Evolutionary conservation across 306 rosid genomes (phyloP).

Genomic region (Delonix regia): DNA sequence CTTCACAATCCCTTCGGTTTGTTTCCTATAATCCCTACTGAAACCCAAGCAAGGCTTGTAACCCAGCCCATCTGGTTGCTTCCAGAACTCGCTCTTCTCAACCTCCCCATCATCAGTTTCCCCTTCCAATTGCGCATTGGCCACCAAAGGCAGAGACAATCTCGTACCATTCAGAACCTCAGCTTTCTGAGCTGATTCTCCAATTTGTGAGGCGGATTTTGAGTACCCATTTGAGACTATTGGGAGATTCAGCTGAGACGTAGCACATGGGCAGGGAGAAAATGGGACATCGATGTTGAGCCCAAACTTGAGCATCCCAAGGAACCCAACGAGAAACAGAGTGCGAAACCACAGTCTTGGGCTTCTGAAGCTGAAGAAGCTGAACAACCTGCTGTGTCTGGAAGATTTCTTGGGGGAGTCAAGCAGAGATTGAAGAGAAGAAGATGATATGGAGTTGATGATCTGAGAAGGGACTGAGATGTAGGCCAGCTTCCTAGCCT

Average conservation of each 20-base stretch:
- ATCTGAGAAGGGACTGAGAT: constrained; percentile 97
- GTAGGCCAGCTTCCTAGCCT: constrained; percentile 65
- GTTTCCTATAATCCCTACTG: constrained; percentile 58
- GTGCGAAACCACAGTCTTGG: constrained; percentile 59
- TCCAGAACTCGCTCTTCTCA: constrained; percentile 68
- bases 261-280: constrained; percentile 60
- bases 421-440: constrained; percentile 84
- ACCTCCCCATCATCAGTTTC: constrained; percentile 8
- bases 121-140: constrained; percentile 44
- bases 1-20: constrained; percentile 51
- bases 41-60: constrained; percentile 77
- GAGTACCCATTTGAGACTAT: constrained; percentile 37
- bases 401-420: constrained; percentile 84
- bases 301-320: constrained; percentile 69
- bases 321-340: constrained; percentile 60
- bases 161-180: constrained; percentile 17
- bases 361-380: constrained; percentile 46
- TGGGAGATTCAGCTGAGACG: constrained; percentile 32
- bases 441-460: constrained; percentile 78
- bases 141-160: constrained; percentile 32
- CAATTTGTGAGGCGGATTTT: constrained; percentile 24
- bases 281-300: constrained; percentile 50
- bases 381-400: constrained; percentile 33
- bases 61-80: constrained; percentile 87
- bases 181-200: constrained; percentile 17